Conservation (phyloP, 352 stramenopile species). For the Phytophthora pseudosyringae region DNA sequence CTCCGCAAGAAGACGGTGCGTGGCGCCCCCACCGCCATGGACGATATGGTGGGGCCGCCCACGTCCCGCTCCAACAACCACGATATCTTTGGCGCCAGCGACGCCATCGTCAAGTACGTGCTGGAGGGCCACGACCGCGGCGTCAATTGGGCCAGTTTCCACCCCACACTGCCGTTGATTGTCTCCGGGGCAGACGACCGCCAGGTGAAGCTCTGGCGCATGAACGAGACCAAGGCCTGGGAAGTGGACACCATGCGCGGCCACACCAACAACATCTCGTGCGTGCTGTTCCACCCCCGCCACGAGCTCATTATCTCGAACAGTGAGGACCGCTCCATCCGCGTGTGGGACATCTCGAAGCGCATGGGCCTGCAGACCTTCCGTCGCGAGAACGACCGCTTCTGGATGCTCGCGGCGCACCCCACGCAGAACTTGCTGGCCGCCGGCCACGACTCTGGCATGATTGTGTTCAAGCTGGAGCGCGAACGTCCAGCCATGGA, state of each 20-base stretch:
- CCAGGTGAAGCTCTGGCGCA: slow-evolving; percentile 99
- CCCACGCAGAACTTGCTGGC: slow-evolving; percentile 98
- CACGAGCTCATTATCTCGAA: slow-evolving; percentile 99
- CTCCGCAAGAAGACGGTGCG: slow-evolving; percentile 98
- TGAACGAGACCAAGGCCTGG: slow-evolving; percentile 99
- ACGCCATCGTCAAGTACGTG: slow-evolving; percentile 99
- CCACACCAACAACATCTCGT: slow-evolving; percentile 99
- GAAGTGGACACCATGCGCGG: slow-evolving; percentile 99
- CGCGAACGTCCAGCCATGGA: slow-evolving; percentile 97
- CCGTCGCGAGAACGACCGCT: slow-evolving; percentile 98
- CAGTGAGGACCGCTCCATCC: slow-evolving; percentile 99
- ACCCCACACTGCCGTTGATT: slow-evolving; percentile 98
- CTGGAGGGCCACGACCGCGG: slow-evolving; percentile 99
- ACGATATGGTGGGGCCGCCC: slow-evolving; percentile 63
- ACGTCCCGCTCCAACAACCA: slow-evolving; percentile 72
- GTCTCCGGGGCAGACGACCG: slow-evolving; percentile 99
- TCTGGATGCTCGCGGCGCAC: slow-evolving; percentile 98
- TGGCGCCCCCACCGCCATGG: slow-evolving; percentile 82
- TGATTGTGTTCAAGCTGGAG: slow-evolving; percentile 99
- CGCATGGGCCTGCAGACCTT: slow-evolving; percentile 99
- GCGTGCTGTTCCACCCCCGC: slow-evolving; percentile 99
- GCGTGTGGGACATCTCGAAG: slow-evolving; percentile 99
- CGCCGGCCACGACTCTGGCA: slow-evolving; percentile 99
- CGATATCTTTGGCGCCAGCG: slow-evolving; percentile 99
- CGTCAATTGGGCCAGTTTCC: slow-evolving; percentile 99